phyloP scores from a whole-genome alignment of 129 eudicot species.

The Flaveria bidentis region DNA sequence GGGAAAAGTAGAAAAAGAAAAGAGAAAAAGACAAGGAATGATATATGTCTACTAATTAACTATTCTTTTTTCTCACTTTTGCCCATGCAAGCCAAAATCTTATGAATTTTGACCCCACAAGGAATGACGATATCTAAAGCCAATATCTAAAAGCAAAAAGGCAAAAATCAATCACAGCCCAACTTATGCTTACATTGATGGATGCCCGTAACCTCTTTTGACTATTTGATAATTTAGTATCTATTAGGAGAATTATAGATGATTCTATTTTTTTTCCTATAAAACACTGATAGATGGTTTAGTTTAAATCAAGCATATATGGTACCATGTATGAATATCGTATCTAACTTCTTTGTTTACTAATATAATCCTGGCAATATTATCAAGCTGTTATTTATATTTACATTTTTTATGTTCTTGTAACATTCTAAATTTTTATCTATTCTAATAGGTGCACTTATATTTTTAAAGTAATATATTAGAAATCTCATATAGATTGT shows the following conservation, averaged over 20 bases:
- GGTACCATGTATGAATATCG: too few species aligned
- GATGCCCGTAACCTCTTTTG: conserved; percentile 25
- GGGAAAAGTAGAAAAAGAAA: conserved; percentile 2
- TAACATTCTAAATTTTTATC: too few species aligned
- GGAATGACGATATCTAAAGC: conserved; percentile 8
- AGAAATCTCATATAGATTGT: too few species aligned
- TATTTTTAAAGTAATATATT: too few species aligned
- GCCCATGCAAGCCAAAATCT: conserved; percentile 30
- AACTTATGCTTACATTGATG: conserved; percentile 29
- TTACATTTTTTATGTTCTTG: too few species aligned
- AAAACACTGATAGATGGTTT: too few species aligned
- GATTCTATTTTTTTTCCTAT: not conserved
- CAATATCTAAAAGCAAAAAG: conserved; percentile 7
- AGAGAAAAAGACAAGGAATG: conserved; percentile 8
- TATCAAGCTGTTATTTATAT: too few species aligned
- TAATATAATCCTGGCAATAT: too few species aligned
- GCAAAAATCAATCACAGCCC: conserved; percentile 1
- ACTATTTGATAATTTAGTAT: conserved; percentile 6
- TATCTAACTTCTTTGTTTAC: too few species aligned
- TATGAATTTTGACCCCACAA: conserved; percentile 32
- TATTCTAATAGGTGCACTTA: too few species aligned
- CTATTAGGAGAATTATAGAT: not conserved
- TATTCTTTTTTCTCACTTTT: conserved; percentile 29
- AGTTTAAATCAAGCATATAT: too few species aligned
- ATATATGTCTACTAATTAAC: conserved; percentile 16